Evolutionary conservation across 192 early-diverging fungal genomes (phyloP), one percentile per base, ranked within the genome.

Genomic region (Funneliformis mosseae): DNA sequence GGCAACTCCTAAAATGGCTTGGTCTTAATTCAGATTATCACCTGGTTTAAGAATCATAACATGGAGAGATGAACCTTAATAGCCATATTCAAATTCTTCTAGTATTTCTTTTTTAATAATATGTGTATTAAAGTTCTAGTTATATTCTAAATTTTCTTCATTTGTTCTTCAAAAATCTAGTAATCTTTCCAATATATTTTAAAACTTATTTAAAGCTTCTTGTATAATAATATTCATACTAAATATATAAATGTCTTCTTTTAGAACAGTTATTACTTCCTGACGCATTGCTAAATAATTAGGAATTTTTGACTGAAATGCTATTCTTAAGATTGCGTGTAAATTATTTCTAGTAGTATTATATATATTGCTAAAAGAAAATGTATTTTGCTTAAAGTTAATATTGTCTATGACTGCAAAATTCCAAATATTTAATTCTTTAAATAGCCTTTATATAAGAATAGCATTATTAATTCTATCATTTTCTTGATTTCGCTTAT

Each of bases 391-490:
- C 0, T 59, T 76, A 1, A 76, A 61, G 61, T 76, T 33, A 18
- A 76, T 76, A 59, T 76, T 76, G 60, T 75, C 43, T n/a, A 71
- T 71, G 23, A 71, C 8, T 43, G 41, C 11, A 18, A 71, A 10
- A 71, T 71, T 71, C 2, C 68, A 70, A 8, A 70, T 41, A 43
- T 70, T 70, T 43, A 38, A 8, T 42, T 43, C 18, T 46, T 45
- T 11, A 5, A n/a, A n/a, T 16, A 71, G 14, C 5, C 14, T 71
- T 11, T 23, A 2, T 63, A 8, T 23, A 23, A 23, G 63, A 28
- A 28, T 66, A 11, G 27, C 27, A 4, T 27, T 8, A 66, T 8
- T 63, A 1, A 45, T 45, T 45, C 43, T 0, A 0, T 45, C 9
- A 0, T 45, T 0, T 45, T 9, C 5, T 45, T 7, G 9, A 45